Evolutionary conservation across 306 rosid genomes (phyloP).

Genomic region (Senna siamea): DNA sequence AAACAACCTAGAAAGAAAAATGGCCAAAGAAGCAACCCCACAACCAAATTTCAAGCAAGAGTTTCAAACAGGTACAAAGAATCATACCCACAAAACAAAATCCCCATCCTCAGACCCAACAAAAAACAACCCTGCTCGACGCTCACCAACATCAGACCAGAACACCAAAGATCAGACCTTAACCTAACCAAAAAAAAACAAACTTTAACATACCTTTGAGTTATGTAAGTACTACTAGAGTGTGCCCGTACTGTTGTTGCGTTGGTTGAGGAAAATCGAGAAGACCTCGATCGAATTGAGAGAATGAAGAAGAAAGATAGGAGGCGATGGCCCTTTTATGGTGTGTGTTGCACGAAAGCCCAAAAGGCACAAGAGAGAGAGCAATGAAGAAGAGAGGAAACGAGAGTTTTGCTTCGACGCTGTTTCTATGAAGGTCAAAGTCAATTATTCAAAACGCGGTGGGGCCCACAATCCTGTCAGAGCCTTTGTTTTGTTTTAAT

Average conservation of each 20-base stretch:
- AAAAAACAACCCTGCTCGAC: constrained; percentile 1
- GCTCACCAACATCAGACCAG: constrained; percentile 23
- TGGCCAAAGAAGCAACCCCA: constrained; percentile 33
- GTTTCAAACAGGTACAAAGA: constrained; percentile 43
- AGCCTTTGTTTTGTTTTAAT: constrained; percentile 41
- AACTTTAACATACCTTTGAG: too few species aligned
- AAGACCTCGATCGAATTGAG: constrained; percentile 51
- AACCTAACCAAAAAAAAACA: not conserved
- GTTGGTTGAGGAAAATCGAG: constrained; percentile 36
- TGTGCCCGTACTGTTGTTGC: not conserved
- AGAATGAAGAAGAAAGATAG: constrained; percentile 41
- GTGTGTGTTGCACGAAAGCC: not conserved
- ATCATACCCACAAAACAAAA: constrained; percentile 38
- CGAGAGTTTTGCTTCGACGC: constrained; percentile 84
- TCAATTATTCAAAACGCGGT: constrained; percentile 66
- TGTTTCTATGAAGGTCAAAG: constrained; percentile 75
- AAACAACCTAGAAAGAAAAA: not conserved
- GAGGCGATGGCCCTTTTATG: constrained; percentile 40
- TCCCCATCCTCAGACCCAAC: constrained; percentile 20
- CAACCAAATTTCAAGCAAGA: constrained; percentile 31
- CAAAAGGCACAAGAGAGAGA: too few species aligned
- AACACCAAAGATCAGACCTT: not conserved
- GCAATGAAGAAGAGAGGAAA: constrained; percentile 46
- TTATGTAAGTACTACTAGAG: not conserved
- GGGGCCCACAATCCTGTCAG: constrained; percentile 42